Conservation (phyloP, 495 filamentous ascomycete genomes). For the Neurospora sp. region DNA sequence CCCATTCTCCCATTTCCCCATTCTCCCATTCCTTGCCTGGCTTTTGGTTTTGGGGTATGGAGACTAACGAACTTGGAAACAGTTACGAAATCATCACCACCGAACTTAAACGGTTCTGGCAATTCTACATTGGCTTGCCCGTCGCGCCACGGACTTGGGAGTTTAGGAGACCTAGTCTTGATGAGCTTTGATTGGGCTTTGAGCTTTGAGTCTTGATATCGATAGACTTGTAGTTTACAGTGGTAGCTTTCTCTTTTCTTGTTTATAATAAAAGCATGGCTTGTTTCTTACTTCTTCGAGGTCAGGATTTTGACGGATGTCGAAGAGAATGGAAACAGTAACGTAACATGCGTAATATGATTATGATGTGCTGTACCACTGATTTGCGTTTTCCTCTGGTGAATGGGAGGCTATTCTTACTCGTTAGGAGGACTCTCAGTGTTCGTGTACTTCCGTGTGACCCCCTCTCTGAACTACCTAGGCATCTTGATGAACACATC, state of each 20-base stretch:
- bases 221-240: neutral
- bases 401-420: too few relatives aligned
- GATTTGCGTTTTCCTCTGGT: neutral
- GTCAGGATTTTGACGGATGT: too few relatives aligned
- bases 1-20: neutral
- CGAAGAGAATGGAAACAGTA: too few relatives aligned
- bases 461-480: too few relatives aligned
- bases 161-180: slow-evolving; percentile 42
- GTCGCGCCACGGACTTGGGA: slow-evolving; percentile 59
- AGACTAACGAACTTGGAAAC: too few relatives aligned
- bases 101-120: slow-evolving; percentile 56
- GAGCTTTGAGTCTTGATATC: slow-evolving; percentile 22
- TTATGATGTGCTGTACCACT: neutral
- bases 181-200: slow-evolving; percentile 37
- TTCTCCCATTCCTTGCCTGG: too few relatives aligned
- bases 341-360: too few relatives aligned
- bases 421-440: too few relatives aligned
- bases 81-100: slow-evolving; percentile 46
- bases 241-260: neutral
- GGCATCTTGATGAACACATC: too few relatives aligned
- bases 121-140: slow-evolving; percentile 70
- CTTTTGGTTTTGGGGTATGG: too few relatives aligned
- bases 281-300: neutral
- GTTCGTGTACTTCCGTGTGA: too few relatives aligned
- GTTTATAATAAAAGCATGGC: neutral